Evolutionary conservation across 345 rosid species (phyloP).

Genomic region (Acer campestre): DNA sequence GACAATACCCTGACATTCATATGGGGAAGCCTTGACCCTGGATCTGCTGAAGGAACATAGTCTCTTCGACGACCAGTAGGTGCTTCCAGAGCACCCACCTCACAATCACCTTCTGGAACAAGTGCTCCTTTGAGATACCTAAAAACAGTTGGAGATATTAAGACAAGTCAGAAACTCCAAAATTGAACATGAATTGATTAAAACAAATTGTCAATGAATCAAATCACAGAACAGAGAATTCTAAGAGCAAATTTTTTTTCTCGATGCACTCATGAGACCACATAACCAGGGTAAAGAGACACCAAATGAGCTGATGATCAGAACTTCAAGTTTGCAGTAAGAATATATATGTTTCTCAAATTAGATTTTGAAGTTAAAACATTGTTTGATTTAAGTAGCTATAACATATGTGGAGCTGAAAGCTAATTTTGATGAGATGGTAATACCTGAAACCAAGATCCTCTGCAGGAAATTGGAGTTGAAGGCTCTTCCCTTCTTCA

Average conservation of each 20-base stretch:
- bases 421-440: slow-evolving; percentile 1
- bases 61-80: slow-evolving; percentile 82
- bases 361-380: not conserved
- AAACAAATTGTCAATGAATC: not conserved
- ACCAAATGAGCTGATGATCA: not conserved
- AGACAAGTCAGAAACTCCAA: slow-evolving; percentile 1
- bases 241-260: not conserved
- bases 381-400: slow-evolving; percentile 1
- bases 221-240: slow-evolving; percentile 2
- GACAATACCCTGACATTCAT: slow-evolving; percentile 59
- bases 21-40: slow-evolving; percentile 92
- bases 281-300: not conserved
- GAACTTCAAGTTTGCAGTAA: not conserved
- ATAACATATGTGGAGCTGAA: not conserved
- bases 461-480: slow-evolving; percentile 97
- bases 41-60: slow-evolving; percentile 74
- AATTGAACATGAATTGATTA: not conserved
- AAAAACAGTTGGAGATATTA: slow-evolving; percentile 12
- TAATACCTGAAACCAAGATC: slow-evolving; percentile 96
- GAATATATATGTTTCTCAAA: not conserved
- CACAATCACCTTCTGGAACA: slow-evolving; percentile 48
- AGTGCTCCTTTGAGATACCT: slow-evolving; percentile 90
- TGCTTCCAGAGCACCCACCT: slow-evolving; percentile 26
- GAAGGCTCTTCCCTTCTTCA: slow-evolving; percentile 93
- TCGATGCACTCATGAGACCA: not conserved